Percentiles rank a stretch among this genome's conserved stretches.
These are phyloP conservation scores for Nicotiana obtusifolia DNA, from an alignment of 257 asterid species.

Conservation along the genomic window DNA sequence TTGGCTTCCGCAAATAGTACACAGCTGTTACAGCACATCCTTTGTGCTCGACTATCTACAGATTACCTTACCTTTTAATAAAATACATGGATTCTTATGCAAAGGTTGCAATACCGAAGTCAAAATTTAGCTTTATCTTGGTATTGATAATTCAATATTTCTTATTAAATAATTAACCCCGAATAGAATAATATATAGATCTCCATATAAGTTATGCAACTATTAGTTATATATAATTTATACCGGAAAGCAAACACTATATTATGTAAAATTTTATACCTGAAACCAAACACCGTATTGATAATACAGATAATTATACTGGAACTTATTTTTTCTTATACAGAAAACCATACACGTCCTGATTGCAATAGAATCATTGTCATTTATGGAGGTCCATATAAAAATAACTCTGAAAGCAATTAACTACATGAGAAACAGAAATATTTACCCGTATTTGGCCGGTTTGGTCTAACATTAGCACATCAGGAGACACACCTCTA, in stretches of 20 bases:
- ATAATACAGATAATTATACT: neutral
- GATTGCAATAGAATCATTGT: neutral
- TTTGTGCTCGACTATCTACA: no score
- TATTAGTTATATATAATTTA: neutral
- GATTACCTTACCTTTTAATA: neutral
- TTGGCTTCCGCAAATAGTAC: no score
- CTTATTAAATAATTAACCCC: neutral
- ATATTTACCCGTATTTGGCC: slow-evolving; percentile 74
- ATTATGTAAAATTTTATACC: neutral
- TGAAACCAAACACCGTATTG: neutral
- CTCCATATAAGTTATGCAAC: neutral
- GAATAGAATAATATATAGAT: neutral
- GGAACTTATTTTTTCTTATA: neutral
- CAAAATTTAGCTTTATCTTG: neutral
- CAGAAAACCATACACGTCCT: neutral
- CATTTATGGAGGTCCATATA: neutral
- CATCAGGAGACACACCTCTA: slow-evolving; percentile 85
- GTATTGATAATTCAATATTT: neutral
- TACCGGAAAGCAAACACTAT: neutral
- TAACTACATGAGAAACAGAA: neutral
- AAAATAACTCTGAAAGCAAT: neutral
- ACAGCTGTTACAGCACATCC: no score
- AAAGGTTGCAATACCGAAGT: neutral
- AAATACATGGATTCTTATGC: neutral
- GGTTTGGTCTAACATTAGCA: slow-evolving; percentile 59